Evolutionary conservation across 2,329 filamentous ascomycete species (phyloP).

Genomic region (Cladorrhinum sp.): DNA sequence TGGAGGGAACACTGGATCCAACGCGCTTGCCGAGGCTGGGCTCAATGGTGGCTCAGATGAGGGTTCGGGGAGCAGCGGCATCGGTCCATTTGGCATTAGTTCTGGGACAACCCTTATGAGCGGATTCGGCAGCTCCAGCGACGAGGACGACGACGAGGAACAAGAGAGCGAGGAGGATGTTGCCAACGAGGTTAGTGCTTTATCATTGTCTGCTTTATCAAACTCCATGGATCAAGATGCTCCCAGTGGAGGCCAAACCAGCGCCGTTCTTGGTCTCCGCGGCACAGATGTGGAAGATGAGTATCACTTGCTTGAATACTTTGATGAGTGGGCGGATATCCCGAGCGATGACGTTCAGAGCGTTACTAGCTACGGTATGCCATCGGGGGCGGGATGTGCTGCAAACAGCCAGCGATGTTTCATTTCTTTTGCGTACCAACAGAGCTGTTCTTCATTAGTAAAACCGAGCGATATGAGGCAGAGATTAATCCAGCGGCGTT

Average conservation of each 20-base stretch:
- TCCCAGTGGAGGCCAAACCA: not conserved
- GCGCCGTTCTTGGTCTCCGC: not conserved
- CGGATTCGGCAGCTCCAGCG: constrained; percentile 90
- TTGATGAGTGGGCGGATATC: not conserved
- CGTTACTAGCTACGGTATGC: not conserved
- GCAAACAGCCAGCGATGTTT: not conserved
- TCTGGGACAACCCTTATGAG: constrained; percentile 76
- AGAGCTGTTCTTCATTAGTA: not conserved
- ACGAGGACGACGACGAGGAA: constrained; percentile 94
- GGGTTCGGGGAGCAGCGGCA: constrained; percentile 60
- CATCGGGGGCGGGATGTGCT: not conserved
- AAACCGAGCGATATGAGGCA: not conserved
- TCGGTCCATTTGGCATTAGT: constrained; percentile 69
- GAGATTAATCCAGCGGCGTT: not conserved
- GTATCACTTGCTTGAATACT: not conserved
- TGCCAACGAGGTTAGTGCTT: constrained; percentile 60
- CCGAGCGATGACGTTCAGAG: not conserved
- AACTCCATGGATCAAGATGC: not conserved
- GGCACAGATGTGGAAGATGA: not conserved
- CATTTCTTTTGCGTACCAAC: not conserved
- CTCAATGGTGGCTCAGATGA: constrained; percentile 74
- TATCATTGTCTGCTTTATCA: constrained; percentile 4
- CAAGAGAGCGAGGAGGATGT: constrained; percentile 78
- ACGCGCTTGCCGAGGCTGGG: constrained; percentile 75
- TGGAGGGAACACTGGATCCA: constrained; percentile 45